These are phyloP conservation scores for Pseudomonodictys pantanalensis DNA, from an alignment of 495 filamentous ascomycete genomes.

Conservation along the genomic window DNA sequence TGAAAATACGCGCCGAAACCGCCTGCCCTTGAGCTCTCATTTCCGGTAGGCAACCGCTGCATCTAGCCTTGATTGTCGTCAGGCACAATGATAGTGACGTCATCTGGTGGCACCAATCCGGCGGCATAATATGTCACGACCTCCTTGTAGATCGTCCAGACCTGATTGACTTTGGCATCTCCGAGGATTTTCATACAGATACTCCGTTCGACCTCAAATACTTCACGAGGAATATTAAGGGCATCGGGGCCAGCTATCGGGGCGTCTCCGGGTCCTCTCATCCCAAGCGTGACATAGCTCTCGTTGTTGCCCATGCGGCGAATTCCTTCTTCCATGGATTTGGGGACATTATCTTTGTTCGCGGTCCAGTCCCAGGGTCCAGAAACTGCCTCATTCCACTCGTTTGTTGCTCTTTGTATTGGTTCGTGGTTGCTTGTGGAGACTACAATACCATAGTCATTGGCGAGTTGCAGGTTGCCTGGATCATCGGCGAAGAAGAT, in stretches of 20 bases:
- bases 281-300: slow-evolving; percentile 17
- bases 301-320: slow-evolving; percentile 10
- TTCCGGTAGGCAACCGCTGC: slow-evolving; percentile 19
- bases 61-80: slow-evolving; percentile 29
- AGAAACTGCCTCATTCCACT: slow-evolving; percentile 19
- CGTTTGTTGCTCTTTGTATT: slow-evolving; percentile 21
- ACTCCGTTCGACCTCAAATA: slow-evolving; percentile 12
- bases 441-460: slow-evolving; percentile 26
- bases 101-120: slow-evolving; percentile 17
- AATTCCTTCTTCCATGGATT: slow-evolving; percentile 23
- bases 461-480: slow-evolving; percentile 12
- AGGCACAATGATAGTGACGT: slow-evolving; percentile 21
- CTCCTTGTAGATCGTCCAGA: slow-evolving; percentile 23
- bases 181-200: slow-evolving; percentile 17
- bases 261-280: slow-evolving; percentile 14
- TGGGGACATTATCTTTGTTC: slow-evolving; percentile 22
- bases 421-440: slow-evolving; percentile 26
- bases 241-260: slow-evolving; percentile 11
- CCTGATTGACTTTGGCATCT: slow-evolving; percentile 12
- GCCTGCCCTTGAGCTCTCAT: slow-evolving; percentile 14
- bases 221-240: slow-evolving; percentile 13
- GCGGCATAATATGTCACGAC: slow-evolving; percentile 22
- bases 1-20: slow-evolving; percentile 28
- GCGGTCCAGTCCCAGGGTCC: slow-evolving; percentile 21
- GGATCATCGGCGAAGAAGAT: slow-evolving; percentile 29